phyloP scores from a whole-genome alignment of 208 protist species.

The Crithidia thermophila region DNA sequence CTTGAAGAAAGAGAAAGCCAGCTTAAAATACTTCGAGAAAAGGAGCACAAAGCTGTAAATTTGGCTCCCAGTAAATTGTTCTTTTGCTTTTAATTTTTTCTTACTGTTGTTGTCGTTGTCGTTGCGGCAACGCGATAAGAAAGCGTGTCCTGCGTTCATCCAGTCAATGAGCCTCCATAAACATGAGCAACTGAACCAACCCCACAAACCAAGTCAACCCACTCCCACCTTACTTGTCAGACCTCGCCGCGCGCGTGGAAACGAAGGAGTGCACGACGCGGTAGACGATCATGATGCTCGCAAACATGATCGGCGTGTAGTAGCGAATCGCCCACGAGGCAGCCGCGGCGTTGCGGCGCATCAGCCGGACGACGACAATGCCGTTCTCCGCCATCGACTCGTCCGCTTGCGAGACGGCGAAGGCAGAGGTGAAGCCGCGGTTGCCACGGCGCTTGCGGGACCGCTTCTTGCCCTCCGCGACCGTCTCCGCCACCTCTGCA shows the following conservation, averaged over 20 bases:
- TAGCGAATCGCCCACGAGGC: conserved; percentile 23
- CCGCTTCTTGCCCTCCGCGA: conserved; percentile 7
- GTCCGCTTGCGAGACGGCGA: conserved; percentile 14
- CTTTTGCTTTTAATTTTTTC: too few relatives aligned
- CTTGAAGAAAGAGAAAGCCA: too few relatives aligned
- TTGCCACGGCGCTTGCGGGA: conserved; percentile 36
- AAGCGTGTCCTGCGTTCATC: too few relatives aligned
- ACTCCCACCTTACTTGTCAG: too few relatives aligned
- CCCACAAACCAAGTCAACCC: conserved; percentile 7
- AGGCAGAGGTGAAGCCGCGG: conserved; percentile 14
- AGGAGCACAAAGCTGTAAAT: too few relatives aligned
- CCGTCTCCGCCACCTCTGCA: conserved; percentile 2
- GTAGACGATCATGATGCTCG: conserved; percentile 34
- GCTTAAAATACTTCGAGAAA: too few relatives aligned
- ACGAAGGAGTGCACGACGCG: conserved; percentile 28
- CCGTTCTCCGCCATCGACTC: conserved; percentile 34
- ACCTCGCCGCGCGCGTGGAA: conserved; percentile 16
- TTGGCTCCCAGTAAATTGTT: too few relatives aligned
- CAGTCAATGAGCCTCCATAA: too few relatives aligned
- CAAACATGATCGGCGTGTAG: conserved; percentile 33
- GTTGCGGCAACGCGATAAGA: too few relatives aligned
- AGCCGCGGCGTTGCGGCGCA: conserved; percentile 13
- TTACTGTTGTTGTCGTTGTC: too few relatives aligned
- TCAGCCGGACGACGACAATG: conserved; percentile 31
- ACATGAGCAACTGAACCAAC: too few relatives aligned